Conservation (phyloP, 2,329 filamentous ascomycete genomes). For the Fusarium veterinarium region DNA sequence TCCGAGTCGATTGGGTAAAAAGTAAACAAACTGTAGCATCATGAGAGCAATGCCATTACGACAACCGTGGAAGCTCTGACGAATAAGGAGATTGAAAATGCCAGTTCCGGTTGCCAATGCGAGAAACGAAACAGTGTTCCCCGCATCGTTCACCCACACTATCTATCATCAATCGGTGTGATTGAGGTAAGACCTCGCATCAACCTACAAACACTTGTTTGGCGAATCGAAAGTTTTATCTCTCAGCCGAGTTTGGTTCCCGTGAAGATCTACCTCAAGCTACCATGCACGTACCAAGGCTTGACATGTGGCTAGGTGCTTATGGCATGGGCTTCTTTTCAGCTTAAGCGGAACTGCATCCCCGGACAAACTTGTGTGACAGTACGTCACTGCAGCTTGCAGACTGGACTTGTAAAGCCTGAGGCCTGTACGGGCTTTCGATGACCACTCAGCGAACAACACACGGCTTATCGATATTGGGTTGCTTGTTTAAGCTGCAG, state of each 20-base stretch:
- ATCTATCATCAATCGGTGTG: conserved; percentile 25
- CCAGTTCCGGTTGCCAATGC: conserved; percentile 2
- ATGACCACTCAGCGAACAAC: conserved; percentile 40
- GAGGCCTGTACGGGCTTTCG: conserved; percentile 2
- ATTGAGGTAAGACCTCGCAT: conserved; percentile 22
- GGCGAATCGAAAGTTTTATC: conserved; percentile 4
- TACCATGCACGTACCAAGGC: conserved; percentile 12
- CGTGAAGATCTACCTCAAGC: conserved; percentile 11
- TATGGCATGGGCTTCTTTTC: conserved; percentile 17
- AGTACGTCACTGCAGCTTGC: conserved; percentile 36
- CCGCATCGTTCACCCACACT: conserved; percentile 34
- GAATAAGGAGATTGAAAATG: conserved; percentile 28
- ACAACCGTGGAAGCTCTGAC: conserved; percentile 10
- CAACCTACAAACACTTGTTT: not conserved
- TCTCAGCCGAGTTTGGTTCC: conserved; percentile 3
- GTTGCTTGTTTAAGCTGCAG: conserved; percentile 26
- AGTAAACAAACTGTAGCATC: conserved; percentile 35
- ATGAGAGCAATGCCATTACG: conserved; percentile 28
- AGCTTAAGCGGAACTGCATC: conserved; percentile 29
- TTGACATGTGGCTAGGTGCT: conserved; percentile 7
- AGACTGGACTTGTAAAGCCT: conserved; percentile 17
- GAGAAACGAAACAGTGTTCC: conserved; percentile 25
- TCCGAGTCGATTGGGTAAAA: conserved; percentile 11
- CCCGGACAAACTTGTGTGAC: conserved; percentile 29
- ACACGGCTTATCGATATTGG: conserved; percentile 39